Conservation (phyloP, 2,329 filamentous ascomycete species). For the Xylariaceae sp. region DNA sequence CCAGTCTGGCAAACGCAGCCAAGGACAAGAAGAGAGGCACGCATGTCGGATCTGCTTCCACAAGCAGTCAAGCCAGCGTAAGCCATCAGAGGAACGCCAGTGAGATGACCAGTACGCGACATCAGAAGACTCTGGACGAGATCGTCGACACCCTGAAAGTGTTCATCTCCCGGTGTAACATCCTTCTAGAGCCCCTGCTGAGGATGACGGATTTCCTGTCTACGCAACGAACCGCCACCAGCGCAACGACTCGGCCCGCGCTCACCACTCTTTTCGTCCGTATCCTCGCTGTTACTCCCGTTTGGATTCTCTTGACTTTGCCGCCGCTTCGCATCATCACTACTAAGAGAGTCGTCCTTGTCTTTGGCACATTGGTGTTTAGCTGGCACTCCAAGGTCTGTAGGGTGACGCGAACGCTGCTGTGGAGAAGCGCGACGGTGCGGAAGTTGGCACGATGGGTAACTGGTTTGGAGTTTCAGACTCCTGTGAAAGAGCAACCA, state of each 20-base stretch:
- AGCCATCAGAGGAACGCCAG: slow-evolving; percentile 43
- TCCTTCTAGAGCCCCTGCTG: slow-evolving; percentile 82
- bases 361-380: slow-evolving; percentile 76
- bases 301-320: slow-evolving; percentile 80
- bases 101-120: slow-evolving; percentile 62
- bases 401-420: slow-evolving; percentile 74
- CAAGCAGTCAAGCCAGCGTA: slow-evolving; percentile 23
- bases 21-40: slow-evolving; percentile 32
- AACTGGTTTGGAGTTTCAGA: slow-evolving; percentile 73
- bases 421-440: slow-evolving; percentile 81
- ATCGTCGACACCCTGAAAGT: slow-evolving; percentile 91
- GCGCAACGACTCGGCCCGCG: slow-evolving; percentile 83
- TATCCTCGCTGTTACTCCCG: slow-evolving; percentile 77
- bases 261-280: slow-evolving; percentile 85
- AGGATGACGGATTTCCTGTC: slow-evolving; percentile 89
- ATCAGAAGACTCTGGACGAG: slow-evolving; percentile 93
- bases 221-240: slow-evolving; percentile 83
- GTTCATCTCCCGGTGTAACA: slow-evolving; percentile 87
- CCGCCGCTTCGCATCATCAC: slow-evolving; percentile 83
- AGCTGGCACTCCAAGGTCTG: slow-evolving; percentile 91
- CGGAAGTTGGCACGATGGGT: slow-evolving; percentile 64
- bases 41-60: slow-evolving; percentile 26
- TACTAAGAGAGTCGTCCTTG: slow-evolving; percentile 75
- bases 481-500: slow-evolving; percentile 34
- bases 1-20: slow-evolving; percentile 19